phyloP scores from a whole-genome alignment of 345 rosid species.

The Adansonia digitata region DNA sequence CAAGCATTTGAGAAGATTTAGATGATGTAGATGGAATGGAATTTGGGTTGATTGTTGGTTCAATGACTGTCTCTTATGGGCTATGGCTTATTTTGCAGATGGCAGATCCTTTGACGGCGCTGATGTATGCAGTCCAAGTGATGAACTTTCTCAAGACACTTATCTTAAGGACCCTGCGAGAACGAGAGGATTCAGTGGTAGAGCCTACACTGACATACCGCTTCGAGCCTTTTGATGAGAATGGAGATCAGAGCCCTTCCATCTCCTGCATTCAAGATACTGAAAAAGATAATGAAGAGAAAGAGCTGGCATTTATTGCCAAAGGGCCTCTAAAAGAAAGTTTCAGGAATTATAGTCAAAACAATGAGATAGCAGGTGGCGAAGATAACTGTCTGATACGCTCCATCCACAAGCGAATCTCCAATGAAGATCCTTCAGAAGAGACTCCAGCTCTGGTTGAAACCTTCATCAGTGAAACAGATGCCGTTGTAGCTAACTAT shows the following conservation, averaged over 20 bases:
- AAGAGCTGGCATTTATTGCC: constrained; percentile 24
- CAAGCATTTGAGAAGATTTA: not conserved
- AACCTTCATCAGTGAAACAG: constrained; percentile 15
- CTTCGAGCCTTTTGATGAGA: constrained; percentile 57
- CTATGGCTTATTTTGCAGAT: constrained; percentile 48
- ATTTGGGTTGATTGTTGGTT: not conserved
- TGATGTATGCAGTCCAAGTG: constrained; percentile 92
- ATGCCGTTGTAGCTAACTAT: constrained; percentile 6
- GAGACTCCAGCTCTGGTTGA: constrained; percentile 16
- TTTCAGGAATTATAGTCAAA: constrained; percentile 18
- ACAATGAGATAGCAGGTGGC: constrained; percentile 25
- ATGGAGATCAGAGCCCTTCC: constrained; percentile 50
- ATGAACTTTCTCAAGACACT: constrained; percentile 94
- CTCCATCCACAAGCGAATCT: constrained; percentile 13
- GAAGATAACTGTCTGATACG: constrained; percentile 17
- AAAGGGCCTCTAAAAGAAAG: constrained; percentile 38
- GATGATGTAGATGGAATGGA: not conserved
- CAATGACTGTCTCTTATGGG: not conserved
- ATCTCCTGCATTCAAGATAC: constrained; percentile 23
- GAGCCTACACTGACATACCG: constrained; percentile 37
- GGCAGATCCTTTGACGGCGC: constrained; percentile 91
- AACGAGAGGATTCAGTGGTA: constrained; percentile 52
- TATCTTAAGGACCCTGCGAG: constrained; percentile 46
- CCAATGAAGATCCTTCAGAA: constrained; percentile 13
- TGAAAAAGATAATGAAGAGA: constrained; percentile 33